Base-by-base conservation (phyloP, 495 filamentous ascomycete species). In the Xanthoparmelia taractica region DNA sequence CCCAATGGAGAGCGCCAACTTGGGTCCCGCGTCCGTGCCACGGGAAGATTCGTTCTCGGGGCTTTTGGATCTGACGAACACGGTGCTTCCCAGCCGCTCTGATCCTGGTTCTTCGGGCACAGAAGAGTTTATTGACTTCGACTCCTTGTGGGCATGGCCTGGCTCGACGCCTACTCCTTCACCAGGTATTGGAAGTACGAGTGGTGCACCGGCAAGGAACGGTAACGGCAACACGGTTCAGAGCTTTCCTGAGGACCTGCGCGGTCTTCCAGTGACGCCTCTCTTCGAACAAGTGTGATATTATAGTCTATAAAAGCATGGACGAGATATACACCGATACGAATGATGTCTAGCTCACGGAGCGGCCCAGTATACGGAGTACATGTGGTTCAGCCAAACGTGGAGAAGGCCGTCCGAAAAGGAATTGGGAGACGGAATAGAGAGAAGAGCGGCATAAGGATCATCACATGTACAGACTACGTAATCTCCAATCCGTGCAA, bases 101-200 rank as follows among this genome's bases (percentile, higher is more conserved):
- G 78, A 78, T 17, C 75, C 75, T 15, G 77, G 78, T 40, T 77
- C 78, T 8, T 54, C 70, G 11, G 71, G 72, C 13, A 66, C 69
- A 17, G 80, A 82, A 38, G 73, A 77, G 23, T 77, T 80, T 57
- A 79, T 84, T 58, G 78, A 84, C 47, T 82, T 85, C 47, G 80
- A 84, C 63, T 73, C 71, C n/a, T 65, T 85, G 50, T 85, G 81
- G 83, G 1, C 34, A 23, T 58, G 61, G 61, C 61, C 61, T 37
- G 18, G 55, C 33, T 20, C 23, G 7, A 27, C 54, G 20, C 40
- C 52, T 27, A 43, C 23, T 18, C 52, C 50, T 23, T 45, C 29
- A n/a, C 34, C 47, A 8, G 47, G 50, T 54, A 2, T 54, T 10
- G 50, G 50, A 11, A 33, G 25, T 54, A 8, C 29, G 27, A 29